Conservation (phyloP, 2,329 filamentous ascomycete genomes). For the Fusarium graminum region DNA sequence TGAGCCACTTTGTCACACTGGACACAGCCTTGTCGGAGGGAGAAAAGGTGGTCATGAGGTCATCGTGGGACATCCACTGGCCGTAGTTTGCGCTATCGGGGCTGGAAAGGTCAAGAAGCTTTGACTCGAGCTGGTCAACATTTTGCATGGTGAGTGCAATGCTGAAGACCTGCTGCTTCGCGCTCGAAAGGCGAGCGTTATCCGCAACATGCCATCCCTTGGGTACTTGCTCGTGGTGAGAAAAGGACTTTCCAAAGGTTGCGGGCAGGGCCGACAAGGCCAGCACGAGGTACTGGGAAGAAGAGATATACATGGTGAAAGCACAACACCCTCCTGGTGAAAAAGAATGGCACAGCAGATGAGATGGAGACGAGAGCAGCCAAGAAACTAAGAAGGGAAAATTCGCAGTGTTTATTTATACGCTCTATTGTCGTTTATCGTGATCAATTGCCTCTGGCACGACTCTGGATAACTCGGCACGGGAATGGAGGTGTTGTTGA, state of each 20-base stretch:
- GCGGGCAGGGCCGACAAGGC: conserved; percentile 18
- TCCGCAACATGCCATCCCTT: conserved; percentile 25
- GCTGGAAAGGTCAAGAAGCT: conserved; percentile 33
- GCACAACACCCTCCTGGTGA: neutral
- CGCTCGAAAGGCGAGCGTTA: neutral
- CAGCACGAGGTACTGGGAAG: conserved; percentile 12
- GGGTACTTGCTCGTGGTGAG: conserved; percentile 15
- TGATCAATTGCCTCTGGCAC: neutral
- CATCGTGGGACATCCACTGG: conserved; percentile 29
- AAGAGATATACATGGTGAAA: conserved; percentile 23
- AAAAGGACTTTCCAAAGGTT: conserved; percentile 22
- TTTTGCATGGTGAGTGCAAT: conserved; percentile 35
- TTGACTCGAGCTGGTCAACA: conserved; percentile 30
- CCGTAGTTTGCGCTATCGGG: conserved; percentile 33
- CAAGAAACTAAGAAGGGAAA: neutral
- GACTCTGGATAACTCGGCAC: conserved; percentile 35
- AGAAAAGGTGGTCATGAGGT: conserved; percentile 7
- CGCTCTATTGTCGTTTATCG: neutral
- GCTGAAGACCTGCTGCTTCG: conserved; percentile 32
- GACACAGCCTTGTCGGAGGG: conserved; percentile 22
- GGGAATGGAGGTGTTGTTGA: conserved; percentile 3
- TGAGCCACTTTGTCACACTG: conserved; percentile 34
- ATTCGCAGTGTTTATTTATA: conserved; percentile 8
- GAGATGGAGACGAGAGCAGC: neutral
- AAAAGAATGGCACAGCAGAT: neutral